phyloP scores from a whole-genome alignment of 257 asterid species.

The Linderniella brevidens region DNA sequence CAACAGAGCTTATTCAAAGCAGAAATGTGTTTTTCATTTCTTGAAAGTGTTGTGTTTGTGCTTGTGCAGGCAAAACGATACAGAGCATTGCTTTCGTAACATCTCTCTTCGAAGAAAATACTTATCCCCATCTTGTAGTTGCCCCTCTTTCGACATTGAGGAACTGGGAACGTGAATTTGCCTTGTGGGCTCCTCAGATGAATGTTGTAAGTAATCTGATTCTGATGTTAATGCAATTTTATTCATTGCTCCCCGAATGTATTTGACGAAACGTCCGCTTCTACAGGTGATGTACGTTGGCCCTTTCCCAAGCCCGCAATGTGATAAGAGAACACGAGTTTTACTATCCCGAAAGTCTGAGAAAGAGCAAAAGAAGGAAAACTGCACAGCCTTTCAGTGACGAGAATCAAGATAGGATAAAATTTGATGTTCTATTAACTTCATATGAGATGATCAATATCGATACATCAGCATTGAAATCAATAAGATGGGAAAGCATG shows the following conservation, averaged over 20 bases:
- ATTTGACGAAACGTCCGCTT: constrained; percentile 17
- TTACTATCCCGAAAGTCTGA: constrained; percentile 61
- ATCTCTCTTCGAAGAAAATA: constrained; percentile 68
- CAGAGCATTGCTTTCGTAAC: constrained; percentile 97
- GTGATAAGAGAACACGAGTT: constrained; percentile 76
- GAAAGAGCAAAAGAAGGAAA: constrained; percentile 81
- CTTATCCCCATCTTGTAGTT: constrained; percentile 78
- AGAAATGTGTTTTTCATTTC: constrained; percentile 8
- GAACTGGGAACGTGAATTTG: constrained; percentile 99
- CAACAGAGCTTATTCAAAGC: too few relatives aligned
- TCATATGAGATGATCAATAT: constrained; percentile 93
- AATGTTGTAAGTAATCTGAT: constrained; percentile 97
- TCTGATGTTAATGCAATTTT: too few relatives aligned
- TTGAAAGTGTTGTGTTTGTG: background rate
- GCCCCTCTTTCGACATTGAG: constrained; percentile 97
- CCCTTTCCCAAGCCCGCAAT: constrained; percentile 60
- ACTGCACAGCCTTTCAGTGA: constrained; percentile 46
- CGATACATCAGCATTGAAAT: constrained; percentile 67
- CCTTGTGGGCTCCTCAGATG: constrained; percentile 98
- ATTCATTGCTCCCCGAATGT: constrained; percentile 9
- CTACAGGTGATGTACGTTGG: constrained; percentile 95
- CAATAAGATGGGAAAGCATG: constrained; percentile 97
- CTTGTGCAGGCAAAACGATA: constrained; percentile 78
- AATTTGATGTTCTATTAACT: constrained; percentile 91
- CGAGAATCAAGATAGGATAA: constrained; percentile 81